Percentiles rank a stretch among this genome's conserved stretches.
phyloP scores from a whole-genome alignment of 768 basidiomycete genomes.

The Myochromella boudieri region DNA sequence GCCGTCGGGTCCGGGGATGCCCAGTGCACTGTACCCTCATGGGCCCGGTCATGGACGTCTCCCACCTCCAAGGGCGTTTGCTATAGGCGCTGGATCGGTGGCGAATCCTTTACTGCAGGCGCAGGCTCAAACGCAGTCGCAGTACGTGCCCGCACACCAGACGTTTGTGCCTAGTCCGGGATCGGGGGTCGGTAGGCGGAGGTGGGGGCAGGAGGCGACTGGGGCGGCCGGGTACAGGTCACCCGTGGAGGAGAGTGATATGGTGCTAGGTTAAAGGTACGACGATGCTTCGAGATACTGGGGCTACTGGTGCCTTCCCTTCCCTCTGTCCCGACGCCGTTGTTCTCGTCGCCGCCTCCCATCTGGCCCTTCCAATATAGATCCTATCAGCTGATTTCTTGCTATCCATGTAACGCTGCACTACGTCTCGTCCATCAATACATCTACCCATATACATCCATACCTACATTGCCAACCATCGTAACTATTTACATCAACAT shows the following conservation, averaged over 20 bases:
- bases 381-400: too few relatives aligned
- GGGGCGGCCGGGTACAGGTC: background rate
- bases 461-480: too few relatives aligned
- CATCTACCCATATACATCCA: too few relatives aligned
- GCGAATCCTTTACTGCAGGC: constrained; percentile 9
- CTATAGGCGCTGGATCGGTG: background rate
- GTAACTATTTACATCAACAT: too few relatives aligned
- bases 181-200: constrained; percentile 4
- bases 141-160: background rate
- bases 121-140: background rate
- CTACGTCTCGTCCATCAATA: too few relatives aligned
- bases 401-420: too few relatives aligned
- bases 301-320: too few relatives aligned
- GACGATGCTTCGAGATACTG: too few relatives aligned
- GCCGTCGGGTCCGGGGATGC: background rate
- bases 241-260: constrained; percentile 17
- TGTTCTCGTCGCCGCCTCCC: too few relatives aligned
- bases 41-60: constrained; percentile 13
- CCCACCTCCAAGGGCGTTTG: constrained; percentile 1
- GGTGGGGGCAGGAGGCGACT: constrained; percentile 3
- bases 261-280: constrained; percentile 16
- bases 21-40: constrained; percentile 6
- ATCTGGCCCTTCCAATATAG: too few relatives aligned
- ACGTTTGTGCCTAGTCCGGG: background rate
- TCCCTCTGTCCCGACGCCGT: too few relatives aligned